These are phyloP conservation scores for Sherardia arvensis DNA, from an alignment of 257 asterid genomes.

Conservation along the genomic window DNA sequence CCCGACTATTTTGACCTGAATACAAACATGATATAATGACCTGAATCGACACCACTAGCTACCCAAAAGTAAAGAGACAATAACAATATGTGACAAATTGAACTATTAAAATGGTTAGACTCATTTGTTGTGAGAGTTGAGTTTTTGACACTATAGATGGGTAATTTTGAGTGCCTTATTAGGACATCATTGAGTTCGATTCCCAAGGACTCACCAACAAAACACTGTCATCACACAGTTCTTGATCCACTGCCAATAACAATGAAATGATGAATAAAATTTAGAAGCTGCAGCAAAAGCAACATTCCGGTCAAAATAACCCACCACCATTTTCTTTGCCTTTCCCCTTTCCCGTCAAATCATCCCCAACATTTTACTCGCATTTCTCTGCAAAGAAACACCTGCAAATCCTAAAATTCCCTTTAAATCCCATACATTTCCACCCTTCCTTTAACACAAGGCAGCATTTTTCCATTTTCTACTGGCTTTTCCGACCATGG, in stretches of 20 bases:
- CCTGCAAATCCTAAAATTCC: neutral
- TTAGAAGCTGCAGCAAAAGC: neutral
- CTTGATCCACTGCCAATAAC: neutral
- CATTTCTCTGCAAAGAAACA: neutral
- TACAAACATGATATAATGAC: too few relatives aligned
- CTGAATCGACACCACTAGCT: too few relatives aligned
- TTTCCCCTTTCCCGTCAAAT: neutral
- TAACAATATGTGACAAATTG: too few relatives aligned
- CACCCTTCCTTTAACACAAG: neutral
- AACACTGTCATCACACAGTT: neutral
- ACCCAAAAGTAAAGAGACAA: too few relatives aligned
- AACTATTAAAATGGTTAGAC: too few relatives aligned
- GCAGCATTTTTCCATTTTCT: too few relatives aligned
- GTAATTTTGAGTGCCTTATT: neutral
- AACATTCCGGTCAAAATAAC: neutral
- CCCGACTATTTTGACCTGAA: too few relatives aligned
- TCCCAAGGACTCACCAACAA: neutral
- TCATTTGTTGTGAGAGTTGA: too few relatives aligned
- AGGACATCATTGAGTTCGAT: neutral
- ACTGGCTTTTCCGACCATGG: neutral
- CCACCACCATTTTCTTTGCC: neutral
- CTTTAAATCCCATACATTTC: neutral
- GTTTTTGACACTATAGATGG: neutral
- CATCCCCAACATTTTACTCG: neutral
- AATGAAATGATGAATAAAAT: neutral